These are phyloP conservation scores for Symbiodinium pilosum DNA, from an alignment of 73 alveolate species.

Conservation along the genomic window DNA sequence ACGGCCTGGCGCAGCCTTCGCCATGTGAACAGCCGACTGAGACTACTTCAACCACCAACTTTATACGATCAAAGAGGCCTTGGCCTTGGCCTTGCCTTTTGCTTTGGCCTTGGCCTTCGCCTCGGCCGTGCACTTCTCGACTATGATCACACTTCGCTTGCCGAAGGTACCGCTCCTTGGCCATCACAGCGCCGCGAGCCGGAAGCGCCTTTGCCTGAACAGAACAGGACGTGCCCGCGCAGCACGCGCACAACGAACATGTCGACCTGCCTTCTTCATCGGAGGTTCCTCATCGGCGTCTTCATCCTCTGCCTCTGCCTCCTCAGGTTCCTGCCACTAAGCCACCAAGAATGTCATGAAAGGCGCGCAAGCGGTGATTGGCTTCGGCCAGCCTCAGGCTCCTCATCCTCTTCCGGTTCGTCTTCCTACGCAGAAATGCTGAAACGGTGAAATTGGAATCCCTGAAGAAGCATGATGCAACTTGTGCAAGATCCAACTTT, in stretches of 20 bases:
- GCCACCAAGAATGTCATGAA: not conserved
- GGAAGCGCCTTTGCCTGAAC: conserved; percentile 34
- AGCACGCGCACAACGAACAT: not conserved
- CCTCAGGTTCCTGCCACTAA: conserved; percentile 1
- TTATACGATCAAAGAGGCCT: not conserved
- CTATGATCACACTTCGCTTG: not conserved
- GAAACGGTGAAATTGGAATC: too few species aligned
- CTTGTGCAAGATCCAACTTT: too few species aligned
- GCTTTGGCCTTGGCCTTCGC: conserved; percentile 55
- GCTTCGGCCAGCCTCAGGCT: not conserved
- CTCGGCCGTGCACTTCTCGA: conserved; percentile 45
- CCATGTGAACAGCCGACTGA: too few species aligned
- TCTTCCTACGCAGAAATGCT: not conserved
- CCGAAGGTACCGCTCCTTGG: conserved; percentile 18
- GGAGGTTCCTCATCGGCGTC: conserved; percentile 1
- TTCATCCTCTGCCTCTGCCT: conserved; percentile 29
- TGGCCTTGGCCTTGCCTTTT: conserved; percentile 27
- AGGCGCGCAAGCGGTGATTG: not conserved
- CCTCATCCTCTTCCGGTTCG: not conserved
- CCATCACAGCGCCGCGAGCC: conserved; percentile 68
- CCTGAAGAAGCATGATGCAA: too few species aligned
- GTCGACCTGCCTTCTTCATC: not conserved
- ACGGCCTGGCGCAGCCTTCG: not conserved
- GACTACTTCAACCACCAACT: too few species aligned
- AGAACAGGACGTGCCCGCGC: not conserved